Conservation (phyloP, 1,284 basidiomycete species). For the Cystobasidium sp. region DNA sequence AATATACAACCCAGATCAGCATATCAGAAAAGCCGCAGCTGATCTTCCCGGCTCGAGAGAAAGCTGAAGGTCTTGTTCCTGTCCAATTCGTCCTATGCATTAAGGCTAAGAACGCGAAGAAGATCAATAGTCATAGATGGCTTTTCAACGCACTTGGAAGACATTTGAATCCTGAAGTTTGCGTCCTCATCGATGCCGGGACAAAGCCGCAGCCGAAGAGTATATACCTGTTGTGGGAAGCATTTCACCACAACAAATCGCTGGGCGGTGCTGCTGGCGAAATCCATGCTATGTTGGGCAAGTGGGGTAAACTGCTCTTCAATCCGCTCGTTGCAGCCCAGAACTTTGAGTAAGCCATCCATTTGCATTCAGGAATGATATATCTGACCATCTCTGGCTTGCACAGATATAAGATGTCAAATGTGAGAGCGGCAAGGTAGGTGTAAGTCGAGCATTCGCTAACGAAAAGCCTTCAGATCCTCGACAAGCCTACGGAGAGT, state of each 20-base stretch:
- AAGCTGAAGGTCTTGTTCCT: slow-evolving; percentile 83
- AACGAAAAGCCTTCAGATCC: slow-evolving; percentile 63
- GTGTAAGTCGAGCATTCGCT: background rate
- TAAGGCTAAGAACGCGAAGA: slow-evolving; percentile 92
- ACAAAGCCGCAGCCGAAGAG: slow-evolving; percentile 71
- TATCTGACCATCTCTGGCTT: background rate
- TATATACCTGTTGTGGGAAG: slow-evolving; percentile 62
- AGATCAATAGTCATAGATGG: slow-evolving; percentile 85
- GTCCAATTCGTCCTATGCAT: slow-evolving; percentile 94
- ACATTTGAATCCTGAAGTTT: slow-evolving; percentile 85
- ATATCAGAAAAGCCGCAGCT: slow-evolving; percentile 78
- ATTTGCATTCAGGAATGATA: background rate
- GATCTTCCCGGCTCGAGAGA: slow-evolving; percentile 83
- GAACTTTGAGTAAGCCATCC: slow-evolving; percentile 85
- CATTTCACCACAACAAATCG: slow-evolving; percentile 77
- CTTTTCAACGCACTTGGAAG: slow-evolving; percentile 94
- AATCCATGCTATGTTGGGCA: slow-evolving; percentile 73
- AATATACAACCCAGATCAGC: slow-evolving; percentile 62
- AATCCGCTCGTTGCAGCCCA: slow-evolving; percentile 94
- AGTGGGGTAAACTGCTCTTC: slow-evolving; percentile 85
- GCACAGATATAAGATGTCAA: slow-evolving; percentile 41
- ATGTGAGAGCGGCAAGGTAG: slow-evolving; percentile 3
- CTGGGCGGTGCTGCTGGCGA: slow-evolving; percentile 59
- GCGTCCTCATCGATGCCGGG: slow-evolving; percentile 88
- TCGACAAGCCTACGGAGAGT: slow-evolving; percentile 89